A percentile compares a stretch with the other conserved stretches of the same genome.
Evolutionary conservation across 2,329 filamentous ascomycete genomes (phyloP).

Genomic region (Gremmenia infestans): DNA sequence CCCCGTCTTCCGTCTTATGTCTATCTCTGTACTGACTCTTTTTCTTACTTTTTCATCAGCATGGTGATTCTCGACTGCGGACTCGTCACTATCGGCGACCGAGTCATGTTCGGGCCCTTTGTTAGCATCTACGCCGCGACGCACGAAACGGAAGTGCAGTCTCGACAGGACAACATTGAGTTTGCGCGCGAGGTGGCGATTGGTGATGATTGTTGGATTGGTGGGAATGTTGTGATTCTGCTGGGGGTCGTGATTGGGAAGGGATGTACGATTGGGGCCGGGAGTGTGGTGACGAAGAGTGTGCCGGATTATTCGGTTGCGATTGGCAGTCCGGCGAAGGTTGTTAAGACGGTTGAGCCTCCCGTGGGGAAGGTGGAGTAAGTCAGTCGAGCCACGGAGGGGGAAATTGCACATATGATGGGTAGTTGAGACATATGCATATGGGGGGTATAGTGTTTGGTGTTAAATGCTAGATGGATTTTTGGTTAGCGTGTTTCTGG

Average conservation of each 20-base stretch:
- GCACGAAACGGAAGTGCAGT: slow-evolving; percentile 61
- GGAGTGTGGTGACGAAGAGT: slow-evolving; percentile 45
- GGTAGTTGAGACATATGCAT: too few relatives aligned
- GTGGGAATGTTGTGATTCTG: slow-evolving; percentile 44
- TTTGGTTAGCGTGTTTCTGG: too few relatives aligned
- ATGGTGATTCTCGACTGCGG: slow-evolving; percentile 61
- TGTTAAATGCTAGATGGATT: too few relatives aligned
- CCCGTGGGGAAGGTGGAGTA: too few relatives aligned
- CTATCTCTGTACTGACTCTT: background rate
- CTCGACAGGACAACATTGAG: slow-evolving; percentile 43
- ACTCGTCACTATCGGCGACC: slow-evolving; percentile 43
- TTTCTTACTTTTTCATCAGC: background rate
- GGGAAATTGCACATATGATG: too few relatives aligned
- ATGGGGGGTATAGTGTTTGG: too few relatives aligned
- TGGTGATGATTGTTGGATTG: slow-evolving; percentile 52
- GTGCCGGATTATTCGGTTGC: slow-evolving; percentile 39
- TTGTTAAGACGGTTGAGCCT: background rate
- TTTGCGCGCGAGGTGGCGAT: slow-evolving; percentile 43
- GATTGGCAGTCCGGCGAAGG: background rate
- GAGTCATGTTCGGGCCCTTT: slow-evolving; percentile 55
- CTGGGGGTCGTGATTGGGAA: slow-evolving; percentile 48
- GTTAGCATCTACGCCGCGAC: slow-evolving; percentile 66
- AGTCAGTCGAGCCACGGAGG: too few relatives aligned
- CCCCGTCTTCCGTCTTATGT: background rate
- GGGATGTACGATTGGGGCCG: slow-evolving; percentile 46